These are phyloP conservation scores for Aciculosporium take DNA, from an alignment of 2,329 filamentous ascomycete species.

Conservation along the genomic window DNA sequence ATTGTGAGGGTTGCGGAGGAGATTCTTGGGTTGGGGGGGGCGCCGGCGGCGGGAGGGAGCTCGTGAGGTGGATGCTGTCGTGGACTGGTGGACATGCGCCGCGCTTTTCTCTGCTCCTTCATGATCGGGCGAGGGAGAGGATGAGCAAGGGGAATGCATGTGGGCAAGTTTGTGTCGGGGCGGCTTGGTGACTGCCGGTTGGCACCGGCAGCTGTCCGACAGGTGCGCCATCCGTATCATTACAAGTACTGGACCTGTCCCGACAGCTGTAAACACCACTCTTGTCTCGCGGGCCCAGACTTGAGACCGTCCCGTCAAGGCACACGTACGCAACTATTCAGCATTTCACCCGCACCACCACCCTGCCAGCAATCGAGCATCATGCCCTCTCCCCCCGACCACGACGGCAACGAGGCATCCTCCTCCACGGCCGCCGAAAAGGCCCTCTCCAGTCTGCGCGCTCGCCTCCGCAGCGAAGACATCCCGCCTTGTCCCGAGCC, in stretches of 20 bases:
- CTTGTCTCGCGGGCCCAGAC: background rate
- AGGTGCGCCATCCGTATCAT: background rate
- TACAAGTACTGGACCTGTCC: no score
- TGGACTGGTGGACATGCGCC: background rate
- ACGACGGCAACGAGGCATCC: background rate
- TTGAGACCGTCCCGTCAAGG: no score
- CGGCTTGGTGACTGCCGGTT: no score
- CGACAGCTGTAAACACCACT: background rate
- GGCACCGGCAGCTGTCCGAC: background rate
- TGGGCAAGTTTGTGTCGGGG: no score
- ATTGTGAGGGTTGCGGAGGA: slow-evolving; percentile 54
- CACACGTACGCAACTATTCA: no score
- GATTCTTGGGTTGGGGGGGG: slow-evolving; percentile 21
- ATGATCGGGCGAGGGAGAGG: no score
- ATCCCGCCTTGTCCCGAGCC: background rate
- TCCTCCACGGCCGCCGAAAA: slow-evolving; percentile 6
- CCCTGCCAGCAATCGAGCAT: no score
- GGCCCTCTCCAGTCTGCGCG: slow-evolving; percentile 11
- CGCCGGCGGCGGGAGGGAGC: background rate
- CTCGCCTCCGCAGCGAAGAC: slow-evolving; percentile 15
- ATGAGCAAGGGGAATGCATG: no score
- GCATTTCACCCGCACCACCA: background rate
- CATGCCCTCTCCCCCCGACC: slow-evolving; percentile 7
- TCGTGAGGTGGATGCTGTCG: background rate
- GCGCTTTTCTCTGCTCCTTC: background rate